Evolutionary conservation across 2,329 filamentous ascomycete species (phyloP).

Genomic region (Ophiostoma sp.): DNA sequence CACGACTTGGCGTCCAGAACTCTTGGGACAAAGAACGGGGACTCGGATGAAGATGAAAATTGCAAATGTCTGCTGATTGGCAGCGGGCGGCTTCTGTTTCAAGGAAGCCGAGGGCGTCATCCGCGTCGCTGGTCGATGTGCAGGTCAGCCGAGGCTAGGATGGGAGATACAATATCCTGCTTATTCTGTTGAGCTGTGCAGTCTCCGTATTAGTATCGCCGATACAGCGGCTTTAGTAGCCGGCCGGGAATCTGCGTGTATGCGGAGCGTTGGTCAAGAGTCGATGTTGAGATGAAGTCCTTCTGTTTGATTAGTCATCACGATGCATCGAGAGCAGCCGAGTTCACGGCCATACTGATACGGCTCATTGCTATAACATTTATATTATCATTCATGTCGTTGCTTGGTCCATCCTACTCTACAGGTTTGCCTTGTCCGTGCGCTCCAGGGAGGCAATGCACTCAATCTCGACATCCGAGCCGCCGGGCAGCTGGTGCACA

Average conservation of each 20-base stretch:
- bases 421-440: neutral
- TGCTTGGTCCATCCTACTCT: neutral
- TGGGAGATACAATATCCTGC: too few species aligned
- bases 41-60: too few species aligned
- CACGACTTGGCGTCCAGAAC: neutral
- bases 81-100: too few species aligned
- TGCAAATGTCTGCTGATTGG: too few species aligned
- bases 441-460: conserved; percentile 39
- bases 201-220: neutral
- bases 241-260: neutral
- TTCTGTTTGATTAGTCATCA: neutral
- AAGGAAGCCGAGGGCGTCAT: too few species aligned
- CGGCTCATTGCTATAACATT: neutral
- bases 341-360: neutral
- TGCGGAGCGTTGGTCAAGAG: neutral
- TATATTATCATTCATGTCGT: neutral
- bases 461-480: conserved; percentile 70
- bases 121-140: too few species aligned
- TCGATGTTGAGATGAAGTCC: too few species aligned
- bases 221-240: neutral
- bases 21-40: neutral
- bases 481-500: conserved; percentile 65
- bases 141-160: too few species aligned
- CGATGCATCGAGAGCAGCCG: too few species aligned
- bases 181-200: too few species aligned